phyloP scores from a whole-genome alignment of 2,329 filamentous ascomycete genomes.

The Fusarium sp. region DNA sequence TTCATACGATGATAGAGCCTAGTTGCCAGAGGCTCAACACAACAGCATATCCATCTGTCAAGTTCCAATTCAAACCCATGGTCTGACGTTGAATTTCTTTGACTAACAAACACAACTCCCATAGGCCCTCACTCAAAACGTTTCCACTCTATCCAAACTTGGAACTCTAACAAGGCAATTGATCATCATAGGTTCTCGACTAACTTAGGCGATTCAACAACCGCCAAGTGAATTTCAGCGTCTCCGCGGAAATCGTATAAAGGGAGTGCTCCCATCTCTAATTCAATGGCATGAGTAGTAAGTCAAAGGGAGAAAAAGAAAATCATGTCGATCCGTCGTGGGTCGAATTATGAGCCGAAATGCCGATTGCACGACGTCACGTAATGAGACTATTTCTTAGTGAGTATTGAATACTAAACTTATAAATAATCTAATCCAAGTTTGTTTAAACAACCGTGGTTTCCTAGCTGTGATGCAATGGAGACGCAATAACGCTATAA shows the following conservation, averaged over 20 bases:
- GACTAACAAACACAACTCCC: conserved; percentile 19
- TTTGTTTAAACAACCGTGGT: conserved; percentile 1
- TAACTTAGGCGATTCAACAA: conserved; percentile 8
- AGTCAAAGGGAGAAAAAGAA: background rate
- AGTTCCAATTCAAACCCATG: background rate
- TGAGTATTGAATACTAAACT: background rate
- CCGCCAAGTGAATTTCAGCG: conserved; percentile 6
- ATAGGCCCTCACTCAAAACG: conserved; percentile 1
- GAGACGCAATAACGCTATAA: background rate
- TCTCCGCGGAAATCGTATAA: conserved; percentile 27
- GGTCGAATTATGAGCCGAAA: conserved; percentile 22
- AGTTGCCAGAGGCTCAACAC: background rate
- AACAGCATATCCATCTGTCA: conserved; percentile 3
- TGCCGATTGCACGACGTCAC: conserved; percentile 27
- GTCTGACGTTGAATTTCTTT: conserved; percentile 18
- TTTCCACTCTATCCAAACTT: background rate
- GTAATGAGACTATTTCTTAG: background rate
- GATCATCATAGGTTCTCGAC: conserved; percentile 16
- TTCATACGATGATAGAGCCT: conserved; percentile 3
- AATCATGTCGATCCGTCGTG: conserved; percentile 19
- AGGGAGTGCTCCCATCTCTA: background rate
- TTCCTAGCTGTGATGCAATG: background rate
- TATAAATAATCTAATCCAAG: too few species aligned
- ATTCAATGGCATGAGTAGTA: conserved; percentile 6
- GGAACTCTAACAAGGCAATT: background rate